These are phyloP conservation scores for Aspergillus sp. DNA, from an alignment of 2,329 filamentous ascomycete genomes.

Conservation along the genomic window DNA sequence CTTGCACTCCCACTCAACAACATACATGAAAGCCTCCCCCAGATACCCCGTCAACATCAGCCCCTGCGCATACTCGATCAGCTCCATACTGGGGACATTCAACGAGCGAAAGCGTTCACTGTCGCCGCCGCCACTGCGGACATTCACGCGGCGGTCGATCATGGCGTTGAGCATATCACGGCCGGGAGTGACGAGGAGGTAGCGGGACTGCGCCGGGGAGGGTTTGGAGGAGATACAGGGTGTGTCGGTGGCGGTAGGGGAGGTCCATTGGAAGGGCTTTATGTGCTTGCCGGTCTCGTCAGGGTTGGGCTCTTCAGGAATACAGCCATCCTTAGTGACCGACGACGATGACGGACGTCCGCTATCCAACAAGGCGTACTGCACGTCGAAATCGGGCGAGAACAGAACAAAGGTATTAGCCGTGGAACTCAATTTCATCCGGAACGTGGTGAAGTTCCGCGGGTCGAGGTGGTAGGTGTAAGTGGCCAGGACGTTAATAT, in stretches of 20 bases:
- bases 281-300: no score
- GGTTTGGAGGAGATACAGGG: conserved; percentile 3
- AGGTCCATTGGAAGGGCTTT: no score
- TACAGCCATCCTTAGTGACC: no score
- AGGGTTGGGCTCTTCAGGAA: no score
- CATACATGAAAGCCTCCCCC: conserved; percentile 24
- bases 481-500: conserved; percentile 15
- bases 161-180: conserved; percentile 19
- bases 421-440: conserved; percentile 21
- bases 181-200: conserved; percentile 21
- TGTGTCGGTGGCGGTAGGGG: conserved; percentile 11
- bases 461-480: conserved; percentile 24
- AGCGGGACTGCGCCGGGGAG: conserved; percentile 5
- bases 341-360: neutral
- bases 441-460: conserved; percentile 26
- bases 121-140: conserved; percentile 14
- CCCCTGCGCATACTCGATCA: conserved; percentile 25
- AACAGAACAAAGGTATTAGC: conserved; percentile 24
- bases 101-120: conserved; percentile 16
- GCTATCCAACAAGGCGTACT: conserved; percentile 14
- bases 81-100: conserved; percentile 15
- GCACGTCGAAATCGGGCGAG: conserved; percentile 19
- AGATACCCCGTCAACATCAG: conserved; percentile 17
- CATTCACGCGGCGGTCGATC: conserved; percentile 18
- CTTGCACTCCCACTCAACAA: conserved; percentile 23